Percentiles rank a stretch among this genome's conserved stretches.
These are phyloP conservation scores for Ceratobasidium sp. DNA, from an alignment of 1,284 basidiomycete genomes.

Conservation along the genomic window DNA sequence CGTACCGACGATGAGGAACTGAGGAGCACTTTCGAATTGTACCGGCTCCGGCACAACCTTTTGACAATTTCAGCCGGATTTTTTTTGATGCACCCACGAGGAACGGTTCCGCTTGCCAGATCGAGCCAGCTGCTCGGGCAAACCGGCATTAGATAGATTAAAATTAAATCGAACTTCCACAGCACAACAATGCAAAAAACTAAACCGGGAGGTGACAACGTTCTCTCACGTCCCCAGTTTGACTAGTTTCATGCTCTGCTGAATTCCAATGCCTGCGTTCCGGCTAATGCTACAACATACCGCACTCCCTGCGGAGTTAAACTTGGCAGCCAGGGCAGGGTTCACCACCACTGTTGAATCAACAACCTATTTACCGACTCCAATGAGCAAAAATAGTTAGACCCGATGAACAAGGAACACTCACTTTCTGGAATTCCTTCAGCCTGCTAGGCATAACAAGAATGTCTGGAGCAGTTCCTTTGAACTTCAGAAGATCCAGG, in stretches of 20 bases:
- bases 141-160: background rate
- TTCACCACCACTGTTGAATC: conserved; percentile 45
- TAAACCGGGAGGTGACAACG: background rate
- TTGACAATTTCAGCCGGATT: background rate
- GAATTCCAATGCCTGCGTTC: background rate
- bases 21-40: background rate
- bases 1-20: background rate
- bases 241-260: conserved; percentile 25
- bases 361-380: conserved; percentile 34
- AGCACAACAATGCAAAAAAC: background rate
- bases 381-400: background rate
- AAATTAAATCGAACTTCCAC: background rate
- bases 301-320: conserved; percentile 36
- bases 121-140: background rate
- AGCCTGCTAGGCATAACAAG: conserved; percentile 44
- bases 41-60: background rate
- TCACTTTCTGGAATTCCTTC: conserved; percentile 45
- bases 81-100: background rate
- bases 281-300: conserved; percentile 21
- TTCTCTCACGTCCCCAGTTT: conserved; percentile 20
- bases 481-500: conserved; percentile 61
- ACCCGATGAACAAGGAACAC: background rate
- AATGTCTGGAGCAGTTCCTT: conserved; percentile 45
- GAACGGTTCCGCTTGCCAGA: background rate
- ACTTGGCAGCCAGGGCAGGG: conserved; percentile 43